These are phyloP conservation scores for Hypoxylon lienhwacheense DNA, from an alignment of 495 filamentous ascomycete species.

Conservation along the genomic window DNA sequence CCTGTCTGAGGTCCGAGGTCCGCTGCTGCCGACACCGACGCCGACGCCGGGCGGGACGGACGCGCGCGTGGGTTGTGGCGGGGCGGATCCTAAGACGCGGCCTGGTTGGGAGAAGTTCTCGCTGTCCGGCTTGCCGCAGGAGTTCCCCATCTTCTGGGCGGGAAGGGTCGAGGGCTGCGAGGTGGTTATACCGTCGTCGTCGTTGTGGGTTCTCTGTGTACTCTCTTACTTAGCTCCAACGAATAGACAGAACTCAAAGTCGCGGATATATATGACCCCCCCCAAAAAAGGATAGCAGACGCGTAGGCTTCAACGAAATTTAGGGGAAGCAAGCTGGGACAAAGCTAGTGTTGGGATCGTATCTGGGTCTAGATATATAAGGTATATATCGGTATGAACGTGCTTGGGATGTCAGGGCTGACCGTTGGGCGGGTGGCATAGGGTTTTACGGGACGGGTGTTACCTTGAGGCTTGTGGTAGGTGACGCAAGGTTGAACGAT, in stretches of 20 bases:
- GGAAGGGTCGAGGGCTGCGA: not conserved
- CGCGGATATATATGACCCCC: no score
- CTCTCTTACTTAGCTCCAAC: no score
- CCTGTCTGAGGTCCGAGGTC: constrained; percentile 60
- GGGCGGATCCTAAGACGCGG: constrained; percentile 60
- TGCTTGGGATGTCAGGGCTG: not conserved
- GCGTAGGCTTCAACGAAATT: no score
- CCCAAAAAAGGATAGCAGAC: no score
- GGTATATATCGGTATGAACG: no score
- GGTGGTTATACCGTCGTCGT: not conserved
- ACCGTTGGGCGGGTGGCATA: not conserved
- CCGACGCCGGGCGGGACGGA: constrained; percentile 47
- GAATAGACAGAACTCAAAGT: no score
- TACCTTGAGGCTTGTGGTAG: constrained; percentile 18
- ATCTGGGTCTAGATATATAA: no score
- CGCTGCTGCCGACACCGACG: no score
- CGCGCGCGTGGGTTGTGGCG: constrained; percentile 40
- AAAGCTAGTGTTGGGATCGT: no score
- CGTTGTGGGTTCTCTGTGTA: no score
- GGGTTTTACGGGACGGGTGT: not conserved
- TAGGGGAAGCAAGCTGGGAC: no score
- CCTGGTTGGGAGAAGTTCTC: constrained; percentile 65
- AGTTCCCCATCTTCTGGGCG: constrained; percentile 64
- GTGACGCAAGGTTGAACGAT: constrained; percentile 6
- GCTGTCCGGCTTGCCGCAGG: constrained; percentile 68